These are phyloP conservation scores for Litchi chinensis DNA, from an alignment of 345 rosid species.

Conservation along the genomic window DNA sequence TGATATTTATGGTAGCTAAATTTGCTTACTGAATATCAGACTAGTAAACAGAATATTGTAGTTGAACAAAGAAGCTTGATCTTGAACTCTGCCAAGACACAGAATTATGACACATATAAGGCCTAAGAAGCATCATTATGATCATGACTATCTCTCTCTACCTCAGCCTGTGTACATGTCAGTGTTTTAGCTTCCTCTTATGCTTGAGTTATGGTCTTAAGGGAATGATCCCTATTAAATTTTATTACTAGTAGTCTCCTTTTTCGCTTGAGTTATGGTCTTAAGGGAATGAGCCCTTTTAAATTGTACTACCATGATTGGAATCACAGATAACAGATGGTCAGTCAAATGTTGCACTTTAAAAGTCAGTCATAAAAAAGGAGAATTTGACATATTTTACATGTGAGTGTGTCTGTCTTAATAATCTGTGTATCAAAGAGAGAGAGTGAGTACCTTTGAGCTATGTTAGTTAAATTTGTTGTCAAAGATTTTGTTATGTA, in stretches of 20 bases:
- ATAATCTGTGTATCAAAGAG: not conserved
- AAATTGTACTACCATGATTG: not conserved
- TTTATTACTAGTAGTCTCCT: too few relatives aligned
- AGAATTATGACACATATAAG: not conserved
- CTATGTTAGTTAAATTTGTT: not conserved
- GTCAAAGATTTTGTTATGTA: not conserved
- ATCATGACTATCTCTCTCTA: not conserved
- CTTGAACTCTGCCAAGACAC: too few relatives aligned
- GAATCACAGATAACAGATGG: not conserved
- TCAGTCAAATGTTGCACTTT: not conserved
- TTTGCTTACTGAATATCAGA: not conserved
- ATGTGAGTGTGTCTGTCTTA: not conserved
- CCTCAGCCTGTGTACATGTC: not conserved
- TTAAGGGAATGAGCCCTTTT: not conserved
- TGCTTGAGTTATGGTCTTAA: too few relatives aligned
- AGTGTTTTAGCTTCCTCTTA: not conserved
- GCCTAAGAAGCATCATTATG: not conserved
- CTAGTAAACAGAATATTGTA: not conserved
- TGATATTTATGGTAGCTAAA: not conserved
- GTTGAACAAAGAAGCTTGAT: not conserved
- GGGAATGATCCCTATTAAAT: too few relatives aligned
- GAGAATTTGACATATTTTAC: not conserved
- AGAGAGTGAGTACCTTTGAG: not conserved
- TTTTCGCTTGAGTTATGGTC: too few relatives aligned
- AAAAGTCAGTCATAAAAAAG: not conserved